Evolutionary conservation across 805 yeast species (phyloP), one percentile per base, ranked within the genome.

Genomic region (Saccharomycopsis selenospora): DNA sequence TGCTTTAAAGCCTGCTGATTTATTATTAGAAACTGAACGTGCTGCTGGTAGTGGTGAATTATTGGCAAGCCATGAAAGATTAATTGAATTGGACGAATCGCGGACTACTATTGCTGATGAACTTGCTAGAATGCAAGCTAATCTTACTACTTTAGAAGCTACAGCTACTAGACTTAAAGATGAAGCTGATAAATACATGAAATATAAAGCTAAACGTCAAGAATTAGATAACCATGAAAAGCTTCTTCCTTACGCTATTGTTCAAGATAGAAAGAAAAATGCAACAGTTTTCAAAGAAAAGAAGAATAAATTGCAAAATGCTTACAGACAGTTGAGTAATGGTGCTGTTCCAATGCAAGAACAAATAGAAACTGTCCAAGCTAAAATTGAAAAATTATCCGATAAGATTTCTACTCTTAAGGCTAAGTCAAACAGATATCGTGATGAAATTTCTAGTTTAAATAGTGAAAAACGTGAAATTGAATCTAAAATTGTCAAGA

Each of bases 21-120:
- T 91, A 6, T 69, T 93, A 10, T 58, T 70, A 23, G 95, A 87
- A 57, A 86, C 95, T 1, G 87, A 89, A 59, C 68, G 91, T 51
- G 88, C 96, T 1, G 76, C 88, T 27, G 86, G 84, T 3, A 69
- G 76, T 45, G 76, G 82, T 2, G 70, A 75, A 33, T 65, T 90
- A 55, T 61, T 79, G 3, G 64, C 63, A 2, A 71, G 70, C 44
- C 95, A 91, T 57, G 72, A 76, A 30, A 57, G 66, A 25, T 68
- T 91, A 43, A 79, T 75, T 27, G 62, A 63, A 3, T 65, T 77
- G 10, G 87, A 85, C 55, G 61, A 55, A 59, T 45, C 60, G 54
- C 61, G 74, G 68, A 46, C 61, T 61, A 47, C 64, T 54, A 17
- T 64, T 51, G 52, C 73, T 62, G 59, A 67, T 59, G 60, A 72